Conservation (phyloP, 768 basidiomycete genomes). For the Trametes gibbosa region DNA sequence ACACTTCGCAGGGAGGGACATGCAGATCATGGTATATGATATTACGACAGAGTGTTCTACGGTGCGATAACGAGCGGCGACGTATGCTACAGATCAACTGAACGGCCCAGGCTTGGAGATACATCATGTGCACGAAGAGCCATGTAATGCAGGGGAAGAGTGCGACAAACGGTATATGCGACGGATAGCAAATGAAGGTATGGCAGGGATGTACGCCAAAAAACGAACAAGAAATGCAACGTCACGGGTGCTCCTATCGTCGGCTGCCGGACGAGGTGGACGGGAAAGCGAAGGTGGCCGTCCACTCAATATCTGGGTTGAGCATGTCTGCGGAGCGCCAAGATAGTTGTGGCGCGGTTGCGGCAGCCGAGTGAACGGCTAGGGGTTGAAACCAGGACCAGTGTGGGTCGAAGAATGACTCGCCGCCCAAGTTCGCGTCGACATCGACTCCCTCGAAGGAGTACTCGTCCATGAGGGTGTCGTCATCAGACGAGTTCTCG, state of each 20-base stretch:
- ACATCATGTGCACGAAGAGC: constrained; percentile 7
- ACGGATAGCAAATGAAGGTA: constrained; percentile 1
- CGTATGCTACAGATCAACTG: constrained; percentile 13
- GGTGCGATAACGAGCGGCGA: constrained; percentile 5
- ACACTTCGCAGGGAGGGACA: not conserved
- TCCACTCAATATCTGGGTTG: constrained; percentile 4
- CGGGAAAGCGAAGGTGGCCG: not conserved
- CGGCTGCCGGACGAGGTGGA: not conserved
- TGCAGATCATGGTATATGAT: not conserved
- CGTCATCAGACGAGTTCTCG: constrained; percentile 13
- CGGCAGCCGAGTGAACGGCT: not conserved
- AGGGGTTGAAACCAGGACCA: constrained; percentile 13
- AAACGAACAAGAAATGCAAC: not conserved
- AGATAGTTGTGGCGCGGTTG: not conserved
- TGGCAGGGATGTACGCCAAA: not conserved
- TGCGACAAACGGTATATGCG: constrained; percentile 1
- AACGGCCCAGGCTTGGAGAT: not conserved
- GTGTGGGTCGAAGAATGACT: constrained; percentile 8
- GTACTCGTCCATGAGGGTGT: not conserved
- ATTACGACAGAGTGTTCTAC: constrained; percentile 5
- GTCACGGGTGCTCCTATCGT: not conserved
- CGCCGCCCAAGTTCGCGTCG: constrained; percentile 1
- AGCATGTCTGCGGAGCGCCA: not conserved
- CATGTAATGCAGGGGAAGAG: constrained; percentile 4
- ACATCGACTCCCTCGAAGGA: constrained; percentile 2